phyloP scores from a whole-genome alignment of 2,329 filamentous ascomycete species.

The Zymoseptoria crescenta region DNA sequence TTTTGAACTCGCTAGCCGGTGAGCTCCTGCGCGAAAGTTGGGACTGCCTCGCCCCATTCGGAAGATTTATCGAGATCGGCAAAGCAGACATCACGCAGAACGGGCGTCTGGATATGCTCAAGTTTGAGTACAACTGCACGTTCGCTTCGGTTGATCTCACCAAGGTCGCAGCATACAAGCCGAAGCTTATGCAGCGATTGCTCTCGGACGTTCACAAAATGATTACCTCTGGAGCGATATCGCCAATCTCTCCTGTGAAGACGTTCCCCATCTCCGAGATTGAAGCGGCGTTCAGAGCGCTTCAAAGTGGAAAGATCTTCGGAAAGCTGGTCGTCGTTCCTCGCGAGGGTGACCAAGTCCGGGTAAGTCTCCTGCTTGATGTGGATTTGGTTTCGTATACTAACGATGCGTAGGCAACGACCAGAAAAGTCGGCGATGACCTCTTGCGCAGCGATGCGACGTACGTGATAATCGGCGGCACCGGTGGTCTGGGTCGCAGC shows the following conservation, averaged over 20 bases:
- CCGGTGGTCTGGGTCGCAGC: slow-evolving; percentile 3
- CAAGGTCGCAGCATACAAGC: not conserved
- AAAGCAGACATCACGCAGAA: slow-evolving; percentile 12
- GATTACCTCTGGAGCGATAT: not conserved
- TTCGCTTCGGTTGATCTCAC: slow-evolving; percentile 8
- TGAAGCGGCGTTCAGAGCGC: not conserved
- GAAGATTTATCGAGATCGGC: slow-evolving; percentile 24
- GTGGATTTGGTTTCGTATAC: not conserved
- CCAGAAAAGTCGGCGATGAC: not conserved
- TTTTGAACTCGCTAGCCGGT: slow-evolving; percentile 26
- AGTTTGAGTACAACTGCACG: slow-evolving; percentile 5
- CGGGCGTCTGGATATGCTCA: slow-evolving; percentile 4
- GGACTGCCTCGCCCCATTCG: slow-evolving; percentile 23
- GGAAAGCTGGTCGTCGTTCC: not conserved
- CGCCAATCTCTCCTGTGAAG: not conserved
- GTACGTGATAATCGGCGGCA: slow-evolving; percentile 5
- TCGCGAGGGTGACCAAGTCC: not conserved
- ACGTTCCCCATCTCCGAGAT: not conserved
- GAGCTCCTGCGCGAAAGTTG: slow-evolving; percentile 21
- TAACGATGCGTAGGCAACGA: not conserved
- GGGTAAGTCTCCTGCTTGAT: not conserved
- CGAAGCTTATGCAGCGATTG: slow-evolving; percentile 1
- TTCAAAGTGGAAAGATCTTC: not conserved
- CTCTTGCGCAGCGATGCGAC: not conserved
- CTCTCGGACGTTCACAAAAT: not conserved